phyloP scores from a whole-genome alignment of 2,329 filamentous ascomycete genomes.

The Talaromyces piceae region DNA sequence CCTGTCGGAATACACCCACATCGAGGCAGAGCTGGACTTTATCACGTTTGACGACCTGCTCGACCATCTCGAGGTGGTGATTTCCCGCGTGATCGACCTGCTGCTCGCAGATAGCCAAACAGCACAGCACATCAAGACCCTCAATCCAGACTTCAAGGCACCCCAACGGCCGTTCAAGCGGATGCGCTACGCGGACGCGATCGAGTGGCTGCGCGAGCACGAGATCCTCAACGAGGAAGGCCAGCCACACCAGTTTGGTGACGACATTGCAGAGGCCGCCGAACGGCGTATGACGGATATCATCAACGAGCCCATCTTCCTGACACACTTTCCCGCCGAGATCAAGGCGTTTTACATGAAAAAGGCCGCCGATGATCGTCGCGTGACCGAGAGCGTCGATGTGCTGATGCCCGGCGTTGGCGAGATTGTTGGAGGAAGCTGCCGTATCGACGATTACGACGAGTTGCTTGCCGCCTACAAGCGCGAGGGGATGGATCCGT shows the following conservation, averaged over 20 bases:
- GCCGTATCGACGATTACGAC: conserved; percentile 90
- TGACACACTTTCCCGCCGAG: conserved; percentile 93
- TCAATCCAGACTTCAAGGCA: conserved; percentile 83
- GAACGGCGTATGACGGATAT: conserved; percentile 96
- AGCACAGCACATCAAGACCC: conserved; percentile 66
- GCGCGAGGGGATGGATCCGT: conserved; percentile 74
- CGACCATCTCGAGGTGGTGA: conserved; percentile 74
- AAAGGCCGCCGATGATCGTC: conserved; percentile 66
- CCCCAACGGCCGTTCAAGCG: conserved; percentile 82
- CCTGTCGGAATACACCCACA: conserved; percentile 90
- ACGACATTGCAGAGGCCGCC: conserved; percentile 96
- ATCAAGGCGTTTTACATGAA: conserved; percentile 99
- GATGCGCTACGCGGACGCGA: conserved; percentile 92
- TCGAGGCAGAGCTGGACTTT: conserved; percentile 94
- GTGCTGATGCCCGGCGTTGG: conserved; percentile 85
- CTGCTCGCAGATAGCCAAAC: conserved; percentile 66
- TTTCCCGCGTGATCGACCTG: conserved; percentile 77
- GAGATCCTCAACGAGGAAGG: conserved; percentile 91
- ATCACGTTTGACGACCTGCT: conserved; percentile 89
- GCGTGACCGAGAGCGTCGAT: conserved; percentile 91
- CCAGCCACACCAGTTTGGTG: conserved; percentile 81
- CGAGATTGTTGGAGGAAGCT: conserved; percentile 91
- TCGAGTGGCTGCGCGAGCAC: conserved; percentile 85
- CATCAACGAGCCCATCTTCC: conserved; percentile 90
- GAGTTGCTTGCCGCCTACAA: conserved; percentile 85